phyloP scores from a whole-genome alignment of 2,329 filamentous ascomycete genomes.

The Celoporthe dispersa region DNA sequence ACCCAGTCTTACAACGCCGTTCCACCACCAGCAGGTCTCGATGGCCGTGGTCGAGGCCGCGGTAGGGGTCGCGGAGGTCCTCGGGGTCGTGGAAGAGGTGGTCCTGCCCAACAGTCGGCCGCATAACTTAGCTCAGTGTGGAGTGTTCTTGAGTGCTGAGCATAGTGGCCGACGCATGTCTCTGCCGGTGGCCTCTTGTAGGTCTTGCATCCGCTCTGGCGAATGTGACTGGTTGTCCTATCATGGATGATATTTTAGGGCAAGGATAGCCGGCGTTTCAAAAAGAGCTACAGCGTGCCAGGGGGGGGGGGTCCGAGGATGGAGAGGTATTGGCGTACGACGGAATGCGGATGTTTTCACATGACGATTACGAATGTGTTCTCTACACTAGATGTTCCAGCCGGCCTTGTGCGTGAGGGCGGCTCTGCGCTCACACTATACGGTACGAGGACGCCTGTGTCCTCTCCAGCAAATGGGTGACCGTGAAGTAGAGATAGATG shows the following conservation, averaged over 20 bases:
- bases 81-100: conserved; percentile 26
- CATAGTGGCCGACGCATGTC: not conserved
- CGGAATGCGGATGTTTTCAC: not conserved
- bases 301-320: not conserved
- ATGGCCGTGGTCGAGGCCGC: conserved; percentile 48
- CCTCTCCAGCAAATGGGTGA: not conserved
- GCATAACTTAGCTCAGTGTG: conserved; percentile 19
- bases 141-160: too few relatives aligned
- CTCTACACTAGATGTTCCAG: not conserved
- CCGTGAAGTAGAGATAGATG: not conserved
- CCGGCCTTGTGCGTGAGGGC: not conserved
- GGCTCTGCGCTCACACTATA: not conserved
- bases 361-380: not conserved
- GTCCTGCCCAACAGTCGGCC: conserved; percentile 22
- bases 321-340: not conserved
- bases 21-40: conserved; percentile 63
- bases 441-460: not conserved
- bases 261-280: not conserved
- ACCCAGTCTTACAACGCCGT: conserved; percentile 55
- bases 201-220: not conserved
- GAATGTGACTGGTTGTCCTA: not conserved
- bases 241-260: not conserved
- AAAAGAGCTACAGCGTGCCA: not conserved
- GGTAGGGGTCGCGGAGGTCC: conserved; percentile 36
- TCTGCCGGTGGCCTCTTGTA: not conserved